A percentile compares a stretch with the other conserved stretches of the same genome.
These are phyloP conservation scores for Cyclotella atomus DNA, from an alignment of 108 stramenopile genomes.

Conservation along the genomic window DNA sequence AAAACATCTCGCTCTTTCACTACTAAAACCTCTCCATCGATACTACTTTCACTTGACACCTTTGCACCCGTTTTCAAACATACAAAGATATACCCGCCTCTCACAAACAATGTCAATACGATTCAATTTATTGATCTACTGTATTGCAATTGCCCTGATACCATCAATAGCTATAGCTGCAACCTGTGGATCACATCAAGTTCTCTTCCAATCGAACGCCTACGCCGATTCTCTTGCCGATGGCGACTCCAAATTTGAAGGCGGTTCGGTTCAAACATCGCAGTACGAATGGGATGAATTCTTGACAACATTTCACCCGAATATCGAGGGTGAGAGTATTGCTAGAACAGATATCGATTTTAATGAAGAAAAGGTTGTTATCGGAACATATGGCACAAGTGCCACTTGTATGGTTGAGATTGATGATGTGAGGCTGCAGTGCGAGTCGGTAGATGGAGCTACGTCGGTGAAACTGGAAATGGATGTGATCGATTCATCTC, in stretches of 20 bases:
- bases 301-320: slow-evolving; percentile 7
- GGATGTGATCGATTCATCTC: slow-evolving; percentile 13
- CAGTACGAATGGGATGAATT: slow-evolving; percentile 11
- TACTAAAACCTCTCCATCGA: no score
- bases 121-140: not conserved
- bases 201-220: slow-evolving; percentile 31
- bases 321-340: not conserved
- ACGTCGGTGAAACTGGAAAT: slow-evolving; percentile 4
- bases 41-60: no score
- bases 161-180: no score
- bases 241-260: not conserved
- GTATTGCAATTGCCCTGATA: no score
- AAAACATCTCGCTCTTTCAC: no score
- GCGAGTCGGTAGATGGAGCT: not conserved
- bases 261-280: slow-evolving; percentile 8
- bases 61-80: no score
- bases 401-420: slow-evolving; percentile 12
- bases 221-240: not conserved
- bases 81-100: no score
- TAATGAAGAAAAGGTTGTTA: slow-evolving; percentile 13
- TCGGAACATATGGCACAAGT: slow-evolving; percentile 11
- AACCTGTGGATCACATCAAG: not conserved
- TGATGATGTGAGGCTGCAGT: slow-evolving; percentile 8
- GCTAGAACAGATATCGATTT: slow-evolving; percentile 8
- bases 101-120: no score